Percentiles rank a stretch among this genome's conserved stretches.
phyloP scores from a whole-genome alignment of 2,329 filamentous ascomycete genomes.

The Penicillium sp. region DNA sequence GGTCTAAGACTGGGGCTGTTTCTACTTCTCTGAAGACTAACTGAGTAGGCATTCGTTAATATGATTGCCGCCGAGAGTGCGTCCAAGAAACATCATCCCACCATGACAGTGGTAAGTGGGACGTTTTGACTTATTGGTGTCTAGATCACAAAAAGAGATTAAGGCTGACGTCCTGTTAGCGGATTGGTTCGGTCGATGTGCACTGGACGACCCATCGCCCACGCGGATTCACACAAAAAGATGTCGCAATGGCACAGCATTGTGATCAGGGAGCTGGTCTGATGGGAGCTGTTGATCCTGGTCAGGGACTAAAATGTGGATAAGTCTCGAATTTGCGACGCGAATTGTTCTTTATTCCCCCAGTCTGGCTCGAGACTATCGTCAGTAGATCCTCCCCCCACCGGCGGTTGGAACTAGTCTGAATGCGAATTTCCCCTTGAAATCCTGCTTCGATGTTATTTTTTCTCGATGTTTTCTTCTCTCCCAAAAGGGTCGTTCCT shows the following conservation, averaged over 20 bases:
- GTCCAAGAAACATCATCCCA: conserved; percentile 39
- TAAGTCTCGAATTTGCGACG: not conserved
- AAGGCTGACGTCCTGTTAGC: conserved; percentile 22
- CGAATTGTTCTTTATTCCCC: not conserved
- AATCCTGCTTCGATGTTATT: conserved; percentile 11
- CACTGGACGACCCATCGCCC: conserved; percentile 44
- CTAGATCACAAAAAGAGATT: not conserved
- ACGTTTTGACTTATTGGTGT: not conserved
- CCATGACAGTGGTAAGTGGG: conserved; percentile 38
- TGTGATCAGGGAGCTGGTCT: conserved; percentile 38
- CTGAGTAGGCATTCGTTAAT: conserved; percentile 37
- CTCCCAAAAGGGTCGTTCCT: conserved; percentile 2
- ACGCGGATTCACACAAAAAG: conserved; percentile 39
- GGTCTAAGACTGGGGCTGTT: not conserved
- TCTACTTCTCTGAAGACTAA: not conserved
- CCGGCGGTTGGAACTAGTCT: conserved; percentile 6
- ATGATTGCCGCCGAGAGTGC: conserved; percentile 39
- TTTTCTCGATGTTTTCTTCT: conserved; percentile 2
- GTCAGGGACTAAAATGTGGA: conserved; percentile 32
- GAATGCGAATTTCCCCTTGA: conserved; percentile 16
- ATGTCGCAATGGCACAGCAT: conserved; percentile 36
- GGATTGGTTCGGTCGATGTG: conserved; percentile 38
- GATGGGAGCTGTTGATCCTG: conserved; percentile 34
- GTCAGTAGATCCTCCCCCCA: conserved; percentile 20
- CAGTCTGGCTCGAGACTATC: not conserved